Conservation (phyloP, 2,329 filamentous ascomycete genomes). For the Sporothrix variecibatus region DNA sequence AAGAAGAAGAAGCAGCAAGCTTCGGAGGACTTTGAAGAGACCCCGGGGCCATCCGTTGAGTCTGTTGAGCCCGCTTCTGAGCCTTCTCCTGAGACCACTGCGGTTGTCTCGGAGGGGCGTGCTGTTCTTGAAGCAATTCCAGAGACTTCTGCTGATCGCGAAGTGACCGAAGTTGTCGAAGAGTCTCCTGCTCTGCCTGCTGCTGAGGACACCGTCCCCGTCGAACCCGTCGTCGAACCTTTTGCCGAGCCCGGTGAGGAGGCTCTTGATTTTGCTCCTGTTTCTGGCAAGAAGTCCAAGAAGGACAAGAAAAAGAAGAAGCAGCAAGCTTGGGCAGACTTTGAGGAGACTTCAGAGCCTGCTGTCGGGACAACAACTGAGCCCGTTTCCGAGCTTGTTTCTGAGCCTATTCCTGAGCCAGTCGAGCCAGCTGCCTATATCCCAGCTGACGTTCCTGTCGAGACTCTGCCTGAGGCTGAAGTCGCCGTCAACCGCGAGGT, state of each 20-base stretch:
- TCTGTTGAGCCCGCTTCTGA: not conserved
- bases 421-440: not conserved
- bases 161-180: not conserved
- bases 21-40: conserved; percentile 4
- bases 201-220: not conserved
- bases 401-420: not conserved
- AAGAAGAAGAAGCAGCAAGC: conserved; percentile 19
- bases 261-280: not conserved
- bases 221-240: not conserved
- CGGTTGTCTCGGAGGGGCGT: not conserved
- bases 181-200: not conserved
- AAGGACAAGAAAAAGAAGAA: conserved; percentile 25
- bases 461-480: not conserved
- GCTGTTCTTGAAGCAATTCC: not conserved
- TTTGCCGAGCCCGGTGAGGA: not conserved
- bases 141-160: not conserved
- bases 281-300: conserved; percentile 17
- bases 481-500: not conserved
- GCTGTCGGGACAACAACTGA: conserved; percentile 1
- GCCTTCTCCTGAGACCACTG: not conserved
- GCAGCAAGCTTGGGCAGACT: not conserved
- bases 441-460: not conserved
- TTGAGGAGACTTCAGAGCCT: not conserved
- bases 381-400: not conserved
- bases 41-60: not conserved